Base-by-base conservation (phyloP, 257 asterid genomes). In the Gardenia jasminoides region DNA sequence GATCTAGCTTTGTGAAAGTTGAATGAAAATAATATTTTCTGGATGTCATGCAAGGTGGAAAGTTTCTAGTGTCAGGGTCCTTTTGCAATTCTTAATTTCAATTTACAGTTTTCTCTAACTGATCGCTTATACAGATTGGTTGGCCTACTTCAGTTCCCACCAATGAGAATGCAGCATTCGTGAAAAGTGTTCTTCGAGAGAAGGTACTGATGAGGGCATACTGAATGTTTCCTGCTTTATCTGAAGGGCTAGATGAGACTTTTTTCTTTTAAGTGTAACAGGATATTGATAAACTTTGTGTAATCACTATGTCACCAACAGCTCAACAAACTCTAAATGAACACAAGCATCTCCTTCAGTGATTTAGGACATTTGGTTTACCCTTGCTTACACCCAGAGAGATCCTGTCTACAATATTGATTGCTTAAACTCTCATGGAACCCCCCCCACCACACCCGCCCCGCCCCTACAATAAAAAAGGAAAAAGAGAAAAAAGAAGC, bases 131-230 rank as follows among this genome's bases (percentile, higher is more conserved):
- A 79, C 92, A 93, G 99, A 91, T 95, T 87, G 98, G 98, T 81
- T 95, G 99, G 99, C 99, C 99, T 76, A 93, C 97, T 80, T 89
- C 98, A 69, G 89, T 95, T 75, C 92, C 99, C 80, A 93, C 98
- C 17, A 92, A 81, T 77, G 99, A 95, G 93, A 89, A 93, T 84
- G 92, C 83, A 70, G 66, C 88, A 76, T 95, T 95, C 74, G 75
- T 91, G 87, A 91, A 87, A 89, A 88, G 81, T 68, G 97, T 93
- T 85, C 90, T 95, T 36, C 89, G 89, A 19, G 97, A 89, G 86
- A 95, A 95, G 99, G 99, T 92, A 79, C 64, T 64, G 19, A 68
- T 26, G 56, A 20, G 72, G 31, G 78, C 58, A 50, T 50, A 16
- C 44, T 69, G 39, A 61, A 47, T 43, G 24, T 66, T 72, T 58